A percentile compares a stretch with the other conserved stretches of the same genome.
These are phyloP conservation scores for Phytopythium aichiense DNA, from an alignment of 352 stramenopile genomes.

Conservation along the genomic window DNA sequence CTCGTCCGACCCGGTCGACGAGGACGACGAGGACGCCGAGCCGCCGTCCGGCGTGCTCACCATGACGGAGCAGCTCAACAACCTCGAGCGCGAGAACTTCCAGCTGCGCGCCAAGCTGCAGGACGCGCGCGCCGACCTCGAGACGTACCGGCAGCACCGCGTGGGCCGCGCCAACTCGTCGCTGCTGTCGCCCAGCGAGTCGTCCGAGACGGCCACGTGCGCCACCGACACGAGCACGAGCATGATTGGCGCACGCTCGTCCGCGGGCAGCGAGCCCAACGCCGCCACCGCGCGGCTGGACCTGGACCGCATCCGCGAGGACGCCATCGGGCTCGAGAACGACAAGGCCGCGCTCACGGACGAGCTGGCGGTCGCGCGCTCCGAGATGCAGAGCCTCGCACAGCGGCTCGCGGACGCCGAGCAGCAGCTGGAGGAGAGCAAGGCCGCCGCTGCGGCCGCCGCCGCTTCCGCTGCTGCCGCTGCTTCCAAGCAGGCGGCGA, in stretches of 20 bases:
- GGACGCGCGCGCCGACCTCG: constrained; percentile 30
- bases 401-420: constrained; percentile 20
- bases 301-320: constrained; percentile 29
- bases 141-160: constrained; percentile 22
- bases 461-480: constrained; percentile 1
- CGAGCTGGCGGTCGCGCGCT: constrained; percentile 34
- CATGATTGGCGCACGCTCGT: constrained; percentile 7
- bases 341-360: constrained; percentile 19
- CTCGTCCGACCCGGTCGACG: constrained; percentile 35
- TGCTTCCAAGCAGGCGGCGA: constrained; percentile 9
- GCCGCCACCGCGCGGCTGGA: constrained; percentile 10
- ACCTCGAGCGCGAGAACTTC: constrained; percentile 72
- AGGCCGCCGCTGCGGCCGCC: not conserved
- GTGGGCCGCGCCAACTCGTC: constrained; percentile 11
- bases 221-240: constrained; percentile 47
- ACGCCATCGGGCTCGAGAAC: constrained; percentile 22
- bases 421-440: not conserved
- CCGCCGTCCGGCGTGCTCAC: constrained; percentile 41
- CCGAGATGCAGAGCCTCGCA: constrained; percentile 30
- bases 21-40: constrained; percentile 18
- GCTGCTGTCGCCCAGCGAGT: constrained; percentile 23
- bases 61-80: constrained; percentile 73
- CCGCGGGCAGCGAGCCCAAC: constrained; percentile 15
- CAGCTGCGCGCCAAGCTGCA: constrained; percentile 54
- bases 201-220: constrained; percentile 42